Evolutionary conservation across 2,329 filamentous ascomycete species (phyloP), one percentile per base, ranked within the genome.

Genomic region (Keithomyces neogunnii): DNA sequence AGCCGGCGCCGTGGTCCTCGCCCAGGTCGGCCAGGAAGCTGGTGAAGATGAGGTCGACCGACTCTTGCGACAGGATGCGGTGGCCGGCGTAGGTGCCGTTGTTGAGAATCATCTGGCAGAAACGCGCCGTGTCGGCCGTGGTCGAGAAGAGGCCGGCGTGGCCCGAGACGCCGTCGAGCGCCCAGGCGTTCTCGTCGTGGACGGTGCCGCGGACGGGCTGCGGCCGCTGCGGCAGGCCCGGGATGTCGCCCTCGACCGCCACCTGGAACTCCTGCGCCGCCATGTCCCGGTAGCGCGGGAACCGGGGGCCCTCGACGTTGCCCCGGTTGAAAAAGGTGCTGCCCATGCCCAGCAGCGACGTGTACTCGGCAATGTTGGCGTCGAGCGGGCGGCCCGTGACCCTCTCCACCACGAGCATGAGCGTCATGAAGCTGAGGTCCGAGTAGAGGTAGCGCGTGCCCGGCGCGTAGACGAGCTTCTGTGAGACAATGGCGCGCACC

Each of bases 151-250:
- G 55, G 1, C 66, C 66, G 1, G 66, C 66, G 48, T 68, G 66
- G 28, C 66, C 66, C 5, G 64, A 63, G 5, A 69, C 63, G 9
- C 66, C 66, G 39, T 58, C 51, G 3, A 69, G 55, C 11, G 62
- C 54, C 63, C 63, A 69, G 13, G 66, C 60, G 38, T 68, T 68
- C 51, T 69, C 66, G 51, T 69, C 65, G 55, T 64, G 63, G 35
- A 70, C 67, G 3, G 65, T 69, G 3, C 67, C 67, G 3, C 64
- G 65, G 5, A 70, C 65, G 1, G 66, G 67, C 47, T 70, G 66
- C 1, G 67, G 66, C 8, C 67, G 60, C 26, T 62, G 48, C 3
- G 67, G 67, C 49, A 66, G 66, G 2, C 39, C 47, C 5, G 59
- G 50, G 4, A 63, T 61, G 4, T 62, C 53, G 26, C 63, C 64